Evolutionary conservation across 2,329 filamentous ascomycete genomes (phyloP).

Genomic region (Ophiostoma angusticollis): DNA sequence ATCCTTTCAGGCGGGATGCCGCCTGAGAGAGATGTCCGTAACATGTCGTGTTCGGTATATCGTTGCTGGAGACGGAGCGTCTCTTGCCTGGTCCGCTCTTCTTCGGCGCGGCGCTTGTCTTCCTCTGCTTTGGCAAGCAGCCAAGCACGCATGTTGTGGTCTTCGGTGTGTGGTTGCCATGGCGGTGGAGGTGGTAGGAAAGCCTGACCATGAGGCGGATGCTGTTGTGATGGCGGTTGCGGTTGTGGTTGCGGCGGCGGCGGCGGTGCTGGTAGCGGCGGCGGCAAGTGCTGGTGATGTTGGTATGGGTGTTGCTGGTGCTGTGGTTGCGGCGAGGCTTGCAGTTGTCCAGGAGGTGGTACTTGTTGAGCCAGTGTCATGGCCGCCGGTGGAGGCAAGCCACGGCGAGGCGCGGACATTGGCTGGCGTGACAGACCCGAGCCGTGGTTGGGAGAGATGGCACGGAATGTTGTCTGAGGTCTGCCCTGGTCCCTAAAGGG

Average conservation of each 20-base stretch:
- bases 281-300: not conserved
- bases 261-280: not conserved
- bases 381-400: conserved; percentile 54
- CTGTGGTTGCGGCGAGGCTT: conserved; percentile 15
- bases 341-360: conserved; percentile 20
- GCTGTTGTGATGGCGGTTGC: not conserved
- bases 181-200: conserved; percentile 13
- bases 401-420: conserved; percentile 60
- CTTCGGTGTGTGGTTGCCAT: conserved; percentile 39
- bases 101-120: conserved; percentile 59
- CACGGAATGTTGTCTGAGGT: conserved; percentile 27
- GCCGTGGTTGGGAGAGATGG: conserved; percentile 31
- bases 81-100: conserved; percentile 56
- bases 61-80: conserved; percentile 57
- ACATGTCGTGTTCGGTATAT: conserved; percentile 59
- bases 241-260: not conserved
- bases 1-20: conserved; percentile 64
- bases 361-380: conserved; percentile 44
- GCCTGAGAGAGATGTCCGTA: conserved; percentile 53
- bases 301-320: not conserved
- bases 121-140: conserved; percentile 59
- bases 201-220: conserved; percentile 10
- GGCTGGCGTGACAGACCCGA: conserved; percentile 31
- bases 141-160: conserved; percentile 62
- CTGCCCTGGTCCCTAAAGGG: conserved; percentile 36